Evolutionary conservation across 805 yeast genomes (phyloP).

Genomic region (Kluyveromyces wickerhamii): DNA sequence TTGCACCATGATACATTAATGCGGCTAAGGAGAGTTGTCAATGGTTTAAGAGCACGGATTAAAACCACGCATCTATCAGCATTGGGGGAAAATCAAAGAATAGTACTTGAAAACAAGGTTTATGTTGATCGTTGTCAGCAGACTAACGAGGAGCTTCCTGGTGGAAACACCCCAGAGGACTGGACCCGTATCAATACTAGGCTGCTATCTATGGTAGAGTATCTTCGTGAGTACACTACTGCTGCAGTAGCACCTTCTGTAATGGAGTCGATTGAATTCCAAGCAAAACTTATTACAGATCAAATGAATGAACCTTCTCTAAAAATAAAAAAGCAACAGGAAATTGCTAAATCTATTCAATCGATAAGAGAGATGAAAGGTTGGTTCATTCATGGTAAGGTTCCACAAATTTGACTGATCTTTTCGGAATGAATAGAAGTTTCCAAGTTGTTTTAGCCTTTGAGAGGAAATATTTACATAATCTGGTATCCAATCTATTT

Average conservation of each 20-base stretch:
- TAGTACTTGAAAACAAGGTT: slow-evolving; percentile 30
- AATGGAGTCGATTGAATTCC: slow-evolving; percentile 24
- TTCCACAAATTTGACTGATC: slow-evolving; percentile 13
- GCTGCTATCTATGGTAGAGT: slow-evolving; percentile 24
- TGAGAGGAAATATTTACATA: too few species aligned
- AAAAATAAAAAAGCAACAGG: neutral
- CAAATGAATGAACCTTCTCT: slow-evolving; percentile 11
- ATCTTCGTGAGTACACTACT: slow-evolving; percentile 25
- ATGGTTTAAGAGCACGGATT: slow-evolving; percentile 20
- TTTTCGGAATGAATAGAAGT: too few species aligned
- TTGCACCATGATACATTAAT: slow-evolving; percentile 25
- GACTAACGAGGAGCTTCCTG: slow-evolving; percentile 10
- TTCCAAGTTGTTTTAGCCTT: too few species aligned
- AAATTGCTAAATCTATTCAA: slow-evolving; percentile 4
- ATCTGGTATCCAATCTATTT: too few species aligned
- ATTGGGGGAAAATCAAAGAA: slow-evolving; percentile 34
- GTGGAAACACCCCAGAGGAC: neutral
- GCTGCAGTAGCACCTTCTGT: slow-evolving; percentile 13
- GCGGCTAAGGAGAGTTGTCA: slow-evolving; percentile 26
- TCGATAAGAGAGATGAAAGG: slow-evolving; percentile 35
- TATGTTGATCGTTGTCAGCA: slow-evolving; percentile 22
- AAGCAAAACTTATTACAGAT: slow-evolving; percentile 21
- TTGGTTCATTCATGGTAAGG: slow-evolving; percentile 33
- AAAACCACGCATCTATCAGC: slow-evolving; percentile 34
- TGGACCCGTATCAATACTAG: slow-evolving; percentile 20